Base-by-base conservation (phyloP, 805 yeast species). In the Jamesozyma jinghongensis region DNA sequence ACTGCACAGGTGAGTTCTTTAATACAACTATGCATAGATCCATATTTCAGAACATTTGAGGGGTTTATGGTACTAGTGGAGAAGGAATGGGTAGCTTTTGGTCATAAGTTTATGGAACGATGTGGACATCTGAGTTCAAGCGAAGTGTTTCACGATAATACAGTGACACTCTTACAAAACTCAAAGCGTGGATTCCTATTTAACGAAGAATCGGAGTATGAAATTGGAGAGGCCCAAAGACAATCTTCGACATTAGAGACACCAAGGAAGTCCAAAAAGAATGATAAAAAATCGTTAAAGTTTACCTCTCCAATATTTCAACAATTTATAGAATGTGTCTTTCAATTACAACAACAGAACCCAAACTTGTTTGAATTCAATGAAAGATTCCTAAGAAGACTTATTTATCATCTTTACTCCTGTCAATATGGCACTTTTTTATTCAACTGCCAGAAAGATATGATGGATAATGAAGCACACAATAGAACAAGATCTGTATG, bases 41-140 rank as follows among this genome's bases (percentile, higher is more conserved):
- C 97, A 1, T 85, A 75, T 57, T 92, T 72, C 61, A 70, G 98
- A 48, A 88, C 97, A 0, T 48, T 85, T 3, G 81, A 86, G 43
- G 98, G 98, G 3, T 87, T 92, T 54, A 81, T 83, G 64, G 73
- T 79, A 0, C 66, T 92, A 16, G 70, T 92, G 3, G 98, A 92
- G 53, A 88, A 92, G 54, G 98, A 92, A 48, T 92, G 97, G 97
- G 68, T 85, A 2, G 77, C 95, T 35, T 90, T 90, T 66, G 98
- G 98, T 0, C 95, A 87, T 64, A 73, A 86, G 50, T 92, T 90
- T 56, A 74, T 77, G 40, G 92, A 86, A 47, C 66, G 98, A 46
- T 77, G 78, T 18, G 95, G 92, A 28, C 88, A 83, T 59, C 70
- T 88, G 18, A 71, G 72, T 40, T 63, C 72, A 22, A 79, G 74